Conservation (phyloP, 305 asterid genomes). For the Fraxinus nigra region DNA sequence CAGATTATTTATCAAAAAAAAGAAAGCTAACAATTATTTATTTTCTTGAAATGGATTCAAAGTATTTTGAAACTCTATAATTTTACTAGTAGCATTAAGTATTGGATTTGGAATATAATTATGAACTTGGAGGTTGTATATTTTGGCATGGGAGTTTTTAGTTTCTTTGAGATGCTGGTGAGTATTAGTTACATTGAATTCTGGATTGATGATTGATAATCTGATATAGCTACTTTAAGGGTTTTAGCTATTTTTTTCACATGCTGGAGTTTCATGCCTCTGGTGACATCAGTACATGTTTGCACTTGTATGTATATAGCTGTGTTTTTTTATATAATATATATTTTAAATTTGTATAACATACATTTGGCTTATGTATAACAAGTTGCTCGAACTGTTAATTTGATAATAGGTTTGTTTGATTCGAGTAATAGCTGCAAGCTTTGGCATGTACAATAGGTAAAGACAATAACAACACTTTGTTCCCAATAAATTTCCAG, state of each 20-base stretch:
- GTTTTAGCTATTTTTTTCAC: neutral
- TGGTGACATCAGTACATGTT: neutral
- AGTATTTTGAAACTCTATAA: neutral
- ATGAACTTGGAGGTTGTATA: neutral
- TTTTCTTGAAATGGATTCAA: neutral
- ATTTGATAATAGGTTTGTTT: neutral
- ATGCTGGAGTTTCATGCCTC: neutral
- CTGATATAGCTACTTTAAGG: neutral
- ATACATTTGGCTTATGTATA: neutral
- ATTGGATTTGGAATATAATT: neutral
- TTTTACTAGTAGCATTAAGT: neutral
- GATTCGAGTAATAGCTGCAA: neutral
- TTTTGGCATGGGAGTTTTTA: neutral
- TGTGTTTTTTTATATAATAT: neutral
- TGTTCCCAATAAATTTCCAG: neutral
- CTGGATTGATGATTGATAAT: neutral
- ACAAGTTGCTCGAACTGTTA: neutral
- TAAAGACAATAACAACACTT: neutral
- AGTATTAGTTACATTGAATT: neutral
- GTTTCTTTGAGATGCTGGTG: conserved; percentile 1
- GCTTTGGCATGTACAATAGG: conserved; percentile 3
- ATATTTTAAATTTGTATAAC: neutral
- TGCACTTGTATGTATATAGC: neutral
- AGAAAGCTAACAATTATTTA: neutral
- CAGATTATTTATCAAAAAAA: too few relatives aligned